These are phyloP conservation scores for Suhomyces panamericanus DNA, from an alignment of 1,139 yeast species.

Conservation along the genomic window DNA sequence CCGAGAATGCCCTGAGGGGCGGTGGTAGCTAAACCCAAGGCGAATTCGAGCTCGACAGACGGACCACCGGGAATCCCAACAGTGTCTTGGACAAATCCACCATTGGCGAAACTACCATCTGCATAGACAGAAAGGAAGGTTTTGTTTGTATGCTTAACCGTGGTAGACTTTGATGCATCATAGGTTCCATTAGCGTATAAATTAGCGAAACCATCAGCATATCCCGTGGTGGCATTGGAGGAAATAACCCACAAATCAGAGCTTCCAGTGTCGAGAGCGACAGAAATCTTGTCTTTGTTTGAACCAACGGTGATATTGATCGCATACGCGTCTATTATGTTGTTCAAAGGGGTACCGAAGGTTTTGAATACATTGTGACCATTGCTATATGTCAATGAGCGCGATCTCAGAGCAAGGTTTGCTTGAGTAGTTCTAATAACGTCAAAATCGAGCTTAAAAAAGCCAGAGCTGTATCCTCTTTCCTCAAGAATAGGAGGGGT, in stretches of 20 bases:
- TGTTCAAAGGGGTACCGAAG: slow-evolving; percentile 12
- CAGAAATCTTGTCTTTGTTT: slow-evolving; percentile 13
- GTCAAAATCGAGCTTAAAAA: slow-evolving; percentile 10
- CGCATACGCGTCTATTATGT: slow-evolving; percentile 15
- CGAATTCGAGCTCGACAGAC: slow-evolving; percentile 18
- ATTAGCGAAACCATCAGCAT: neutral
- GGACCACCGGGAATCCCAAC: slow-evolving; percentile 11
- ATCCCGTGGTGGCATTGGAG: slow-evolving; percentile 16
- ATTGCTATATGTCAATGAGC: slow-evolving; percentile 2
- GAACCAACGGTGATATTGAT: slow-evolving; percentile 17
- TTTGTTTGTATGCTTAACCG: slow-evolving; percentile 1
- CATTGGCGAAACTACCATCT: slow-evolving; percentile 12
- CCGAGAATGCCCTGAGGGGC: slow-evolving; percentile 21
- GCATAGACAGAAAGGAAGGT: slow-evolving; percentile 12
- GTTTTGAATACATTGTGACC: neutral
- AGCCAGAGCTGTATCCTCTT: slow-evolving; percentile 4
- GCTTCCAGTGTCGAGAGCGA: slow-evolving; percentile 23
- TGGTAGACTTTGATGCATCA: slow-evolving; percentile 14
- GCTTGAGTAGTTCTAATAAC: neutral
- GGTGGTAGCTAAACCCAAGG: slow-evolving; percentile 13
- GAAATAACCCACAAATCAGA: slow-evolving; percentile 23
- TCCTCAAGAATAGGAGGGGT: too few relatives aligned
- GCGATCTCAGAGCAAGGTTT: neutral
- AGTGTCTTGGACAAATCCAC: slow-evolving; percentile 11
- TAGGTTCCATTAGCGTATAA: slow-evolving; percentile 16